Percentiles rank a stretch among this genome's conserved stretches.
Conservation (phyloP, 768 basidiomycete species). For the Dictyophora rubrovolvata region DNA sequence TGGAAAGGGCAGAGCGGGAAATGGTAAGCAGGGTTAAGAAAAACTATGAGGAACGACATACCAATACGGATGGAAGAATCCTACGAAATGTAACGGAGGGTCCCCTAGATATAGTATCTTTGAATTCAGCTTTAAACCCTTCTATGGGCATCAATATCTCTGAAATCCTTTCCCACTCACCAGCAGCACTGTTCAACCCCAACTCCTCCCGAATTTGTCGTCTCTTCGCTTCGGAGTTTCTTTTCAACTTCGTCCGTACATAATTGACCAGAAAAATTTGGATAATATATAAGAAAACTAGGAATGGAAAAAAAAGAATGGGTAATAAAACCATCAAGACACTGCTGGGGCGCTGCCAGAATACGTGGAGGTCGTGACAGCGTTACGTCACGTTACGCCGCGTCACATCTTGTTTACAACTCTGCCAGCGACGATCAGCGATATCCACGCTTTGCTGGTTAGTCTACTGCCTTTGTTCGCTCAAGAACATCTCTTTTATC, state of each 20-base stretch:
- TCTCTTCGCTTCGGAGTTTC: neutral
- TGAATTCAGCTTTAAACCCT: neutral
- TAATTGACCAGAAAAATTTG: neutral
- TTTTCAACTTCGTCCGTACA: neutral
- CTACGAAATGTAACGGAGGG: slow-evolving; percentile 39
- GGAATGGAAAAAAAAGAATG: neutral
- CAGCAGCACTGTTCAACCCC: neutral
- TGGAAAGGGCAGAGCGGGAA: neutral
- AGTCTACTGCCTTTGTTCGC: too few species aligned
- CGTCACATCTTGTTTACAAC: too few species aligned
- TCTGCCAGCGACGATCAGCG: too few species aligned
- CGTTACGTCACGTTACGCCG: too few species aligned
- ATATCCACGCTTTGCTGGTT: too few species aligned
- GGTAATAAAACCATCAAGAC: neutral
- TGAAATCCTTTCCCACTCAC: neutral
- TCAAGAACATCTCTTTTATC: too few species aligned
- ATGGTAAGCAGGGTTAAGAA: too few species aligned
- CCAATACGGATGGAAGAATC: slow-evolving; percentile 97
- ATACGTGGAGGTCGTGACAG: too few species aligned
- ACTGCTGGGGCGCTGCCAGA: too few species aligned
- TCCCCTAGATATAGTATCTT: neutral
- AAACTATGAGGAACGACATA: slow-evolving; percentile 25
- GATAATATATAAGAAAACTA: neutral
- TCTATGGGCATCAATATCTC: neutral
- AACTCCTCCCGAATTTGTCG: neutral